phyloP scores from a whole-genome alignment of 495 filamentous ascomycete genomes.

The Tuber magnatum region DNA sequence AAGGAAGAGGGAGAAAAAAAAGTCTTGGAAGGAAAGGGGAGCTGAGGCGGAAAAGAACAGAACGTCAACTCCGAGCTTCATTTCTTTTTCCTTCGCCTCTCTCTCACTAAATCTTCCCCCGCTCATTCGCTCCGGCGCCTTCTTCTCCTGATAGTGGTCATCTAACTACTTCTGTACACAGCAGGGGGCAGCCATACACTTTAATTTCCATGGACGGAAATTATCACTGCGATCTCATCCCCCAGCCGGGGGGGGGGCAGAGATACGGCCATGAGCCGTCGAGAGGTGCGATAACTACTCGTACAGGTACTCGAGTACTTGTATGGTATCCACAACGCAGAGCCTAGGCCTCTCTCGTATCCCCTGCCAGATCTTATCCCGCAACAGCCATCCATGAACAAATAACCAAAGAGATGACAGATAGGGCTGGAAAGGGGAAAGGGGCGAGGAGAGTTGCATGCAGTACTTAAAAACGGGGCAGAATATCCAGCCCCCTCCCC shows the following conservation, averaged over 20 bases:
- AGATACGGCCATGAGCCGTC: background rate
- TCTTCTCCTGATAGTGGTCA: conserved; percentile 9
- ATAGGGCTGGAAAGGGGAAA: background rate
- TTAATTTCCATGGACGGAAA: background rate
- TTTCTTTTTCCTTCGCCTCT: conserved; percentile 6
- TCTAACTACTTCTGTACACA: background rate
- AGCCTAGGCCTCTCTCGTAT: background rate
- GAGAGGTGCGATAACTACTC: background rate
- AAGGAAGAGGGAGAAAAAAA: conserved; percentile 7
- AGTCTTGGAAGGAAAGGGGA: background rate
- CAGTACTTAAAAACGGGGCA: background rate
- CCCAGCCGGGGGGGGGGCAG: background rate
- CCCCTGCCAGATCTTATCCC: background rate
- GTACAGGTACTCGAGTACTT: no score
- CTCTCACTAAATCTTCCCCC: conserved; percentile 11
- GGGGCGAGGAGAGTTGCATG: background rate
- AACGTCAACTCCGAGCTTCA: conserved; percentile 22
- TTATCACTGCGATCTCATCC: background rate
- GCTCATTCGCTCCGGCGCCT: conserved; percentile 1
- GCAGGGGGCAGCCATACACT: background rate
- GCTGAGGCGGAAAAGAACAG: background rate
- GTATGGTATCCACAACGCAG: background rate
- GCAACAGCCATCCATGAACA: background rate
- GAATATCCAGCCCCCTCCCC: background rate
- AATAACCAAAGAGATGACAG: background rate